phyloP scores from a whole-genome alignment of 306 rosid species.

The Dicorynia guianensis region DNA sequence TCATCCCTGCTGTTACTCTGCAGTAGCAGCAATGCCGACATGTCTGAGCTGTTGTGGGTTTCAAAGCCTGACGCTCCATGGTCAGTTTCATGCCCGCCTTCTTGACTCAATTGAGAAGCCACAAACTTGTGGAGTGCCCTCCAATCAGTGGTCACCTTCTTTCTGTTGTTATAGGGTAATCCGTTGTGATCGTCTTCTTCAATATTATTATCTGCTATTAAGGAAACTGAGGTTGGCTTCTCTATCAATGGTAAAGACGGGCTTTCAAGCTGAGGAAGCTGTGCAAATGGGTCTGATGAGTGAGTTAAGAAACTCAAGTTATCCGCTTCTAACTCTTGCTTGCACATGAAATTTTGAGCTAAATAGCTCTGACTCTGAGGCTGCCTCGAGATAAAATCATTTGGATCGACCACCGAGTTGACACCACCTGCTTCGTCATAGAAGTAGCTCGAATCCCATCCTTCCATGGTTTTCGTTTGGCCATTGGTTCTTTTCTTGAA shows the following conservation, averaged over 20 bases:
- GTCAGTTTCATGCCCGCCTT: conserved; percentile 53
- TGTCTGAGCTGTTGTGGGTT: neutral
- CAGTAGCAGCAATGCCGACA: conserved; percentile 61
- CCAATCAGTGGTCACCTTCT: conserved; percentile 81
- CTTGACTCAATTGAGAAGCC: conserved; percentile 91
- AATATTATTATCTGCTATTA: conserved; percentile 49
- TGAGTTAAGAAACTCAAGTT: conserved; percentile 50
- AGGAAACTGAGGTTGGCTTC: conserved; percentile 61
- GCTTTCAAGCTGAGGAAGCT: conserved; percentile 82
- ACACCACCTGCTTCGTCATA: conserved; percentile 66
- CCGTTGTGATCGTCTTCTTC: conserved; percentile 53
- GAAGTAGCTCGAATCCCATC: conserved; percentile 74
- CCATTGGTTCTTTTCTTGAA: conserved; percentile 79
- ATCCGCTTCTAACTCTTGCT: conserved; percentile 78
- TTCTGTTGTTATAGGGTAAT: conserved; percentile 36
- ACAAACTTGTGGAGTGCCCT: conserved; percentile 94
- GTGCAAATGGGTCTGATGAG: conserved; percentile 59
- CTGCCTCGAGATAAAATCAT: conserved; percentile 64
- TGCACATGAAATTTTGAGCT: conserved; percentile 64
- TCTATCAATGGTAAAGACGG: conserved; percentile 72
- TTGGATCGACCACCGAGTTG: conserved; percentile 58
- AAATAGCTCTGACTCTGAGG: conserved; percentile 52
- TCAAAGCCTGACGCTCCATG: conserved; percentile 63
- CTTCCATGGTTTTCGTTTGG: conserved; percentile 66
- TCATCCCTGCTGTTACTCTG: conserved; percentile 56